Evolutionary conservation across 2,329 filamentous ascomycete genomes (phyloP), one percentile per base, ranked within the genome.

Genomic region (Ophiocordyceps sinensis): DNA sequence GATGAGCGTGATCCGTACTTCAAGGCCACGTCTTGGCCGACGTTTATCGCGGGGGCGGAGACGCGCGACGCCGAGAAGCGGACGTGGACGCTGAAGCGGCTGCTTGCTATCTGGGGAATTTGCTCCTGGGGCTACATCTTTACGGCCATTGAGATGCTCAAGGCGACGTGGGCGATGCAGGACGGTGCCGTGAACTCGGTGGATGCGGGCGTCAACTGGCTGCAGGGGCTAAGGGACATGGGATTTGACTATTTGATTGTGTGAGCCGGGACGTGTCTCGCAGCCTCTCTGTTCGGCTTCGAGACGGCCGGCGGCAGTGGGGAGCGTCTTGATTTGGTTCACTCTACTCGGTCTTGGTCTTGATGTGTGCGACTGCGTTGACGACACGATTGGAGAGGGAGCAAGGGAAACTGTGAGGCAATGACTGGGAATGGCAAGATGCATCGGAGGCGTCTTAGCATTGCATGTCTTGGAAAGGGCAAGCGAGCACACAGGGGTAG

Each of bases 11-110:
- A 73, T 48, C 63, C 66, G 7, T 63, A 75, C 35, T 77, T 74
- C 59, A 77, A 75, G 51, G 73, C 69, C 8, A 74, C 71, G 3
- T 68, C 68, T n/a, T 77, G 73, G 73, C 71, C 73, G 1, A 62
- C 71, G 0, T 76, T 77, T 46, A 65, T 77, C 28, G 70, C 70
- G 3, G 73, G 73, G 1, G 72, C 72, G 0, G 73, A 76, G 49
- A 68, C 69, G 4, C 62, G 63, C 35, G 63, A 71, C 41, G 53
- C 58, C 0, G 56, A 60, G 30, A 66, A 66, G 43, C 61, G 71
- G 32, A 59, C 55, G 3, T 75, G 71, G 72, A 64, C 70, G n/a
- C 57, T 73, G 51, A 58, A 66, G 40, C 65, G 68, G 12, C 51
- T 71, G 36, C 51, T 65, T 45, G 57, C 56, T 29, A 66, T 70